A percentile compares a stretch with the other conserved stretches of the same genome.
phyloP scores from a whole-genome alignment of 2,329 filamentous ascomycete genomes.

The Alternaria gansuensis region DNA sequence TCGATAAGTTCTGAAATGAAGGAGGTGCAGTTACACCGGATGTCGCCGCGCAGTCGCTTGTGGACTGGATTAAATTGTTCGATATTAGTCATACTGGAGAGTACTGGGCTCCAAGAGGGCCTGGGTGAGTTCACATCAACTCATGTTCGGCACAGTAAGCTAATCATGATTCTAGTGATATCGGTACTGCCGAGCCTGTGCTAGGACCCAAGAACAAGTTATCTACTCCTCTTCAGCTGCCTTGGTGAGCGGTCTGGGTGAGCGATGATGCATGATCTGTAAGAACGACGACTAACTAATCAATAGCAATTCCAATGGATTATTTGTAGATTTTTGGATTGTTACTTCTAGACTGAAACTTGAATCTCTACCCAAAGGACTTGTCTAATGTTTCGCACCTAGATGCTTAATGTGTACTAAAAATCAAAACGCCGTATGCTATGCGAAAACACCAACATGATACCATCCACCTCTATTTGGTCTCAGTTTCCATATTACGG shows the following conservation, averaged over 20 bases:
- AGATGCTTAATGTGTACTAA: background rate
- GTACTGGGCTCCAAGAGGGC: conserved; percentile 76
- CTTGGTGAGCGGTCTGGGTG: conserved; percentile 62
- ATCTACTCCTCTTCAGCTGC: conserved; percentile 70
- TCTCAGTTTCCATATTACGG: background rate
- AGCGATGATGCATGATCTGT: background rate
- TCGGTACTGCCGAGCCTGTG: conserved; percentile 71
- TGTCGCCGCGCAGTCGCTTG: conserved; percentile 69
- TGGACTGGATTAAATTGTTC: conserved; percentile 68
- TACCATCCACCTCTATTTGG: background rate
- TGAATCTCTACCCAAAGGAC: background rate
- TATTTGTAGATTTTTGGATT: background rate
- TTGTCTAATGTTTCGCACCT: background rate
- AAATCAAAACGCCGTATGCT: background rate
- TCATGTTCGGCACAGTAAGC: background rate
- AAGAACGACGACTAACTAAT: background rate
- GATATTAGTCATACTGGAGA: conserved; percentile 73
- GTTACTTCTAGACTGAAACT: background rate
- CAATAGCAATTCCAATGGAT: background rate
- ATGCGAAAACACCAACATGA: background rate
- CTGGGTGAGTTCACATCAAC: conserved; percentile 60
- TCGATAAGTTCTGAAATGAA: conserved; percentile 76
- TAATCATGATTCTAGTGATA: conserved; percentile 62
- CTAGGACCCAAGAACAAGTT: conserved; percentile 66
- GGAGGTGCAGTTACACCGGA: conserved; percentile 75